Conservation (phyloP, 371 early-diverging fungal genomes). For the Apophysomyces trapeziformis region DNA sequence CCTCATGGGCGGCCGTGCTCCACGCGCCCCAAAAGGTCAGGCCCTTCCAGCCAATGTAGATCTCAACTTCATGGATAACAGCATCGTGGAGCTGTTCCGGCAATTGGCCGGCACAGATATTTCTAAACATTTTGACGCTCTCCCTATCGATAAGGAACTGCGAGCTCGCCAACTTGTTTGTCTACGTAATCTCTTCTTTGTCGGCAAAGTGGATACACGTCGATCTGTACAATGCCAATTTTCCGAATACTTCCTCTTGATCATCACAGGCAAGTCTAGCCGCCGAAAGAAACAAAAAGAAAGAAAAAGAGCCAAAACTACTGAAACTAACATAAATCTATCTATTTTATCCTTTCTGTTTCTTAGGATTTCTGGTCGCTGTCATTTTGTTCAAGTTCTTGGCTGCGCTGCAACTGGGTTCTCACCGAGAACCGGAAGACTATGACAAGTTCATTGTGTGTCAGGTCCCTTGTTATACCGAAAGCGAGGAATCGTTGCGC, state of each 20-base stretch:
- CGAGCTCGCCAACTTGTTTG: conserved; percentile 60
- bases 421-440: conserved; percentile 81
- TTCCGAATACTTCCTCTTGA: conserved; percentile 83
- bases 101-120: conserved; percentile 71
- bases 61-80: conserved; percentile 58
- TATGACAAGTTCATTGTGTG: conserved; percentile 91
- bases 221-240: conserved; percentile 78
- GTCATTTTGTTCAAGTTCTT: conserved; percentile 92
- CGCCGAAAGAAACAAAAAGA: too few relatives aligned
- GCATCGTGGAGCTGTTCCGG: conserved; percentile 66
- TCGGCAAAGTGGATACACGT: conserved; percentile 85
- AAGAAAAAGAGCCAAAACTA: too few relatives aligned
- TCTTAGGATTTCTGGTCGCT: conserved; percentile 66
- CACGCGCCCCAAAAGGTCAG: conserved; percentile 45
- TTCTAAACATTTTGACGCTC: conserved; percentile 63
- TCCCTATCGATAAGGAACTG: conserved; percentile 39
- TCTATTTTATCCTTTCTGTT: too few relatives aligned
- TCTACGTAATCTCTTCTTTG: conserved; percentile 80
- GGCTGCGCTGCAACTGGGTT: conserved; percentile 88
- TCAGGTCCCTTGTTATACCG: conserved; percentile 96
- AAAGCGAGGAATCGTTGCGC: conserved; percentile 91
- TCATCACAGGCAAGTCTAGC: conserved; percentile 47
- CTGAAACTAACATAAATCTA: too few relatives aligned
- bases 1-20: conserved; percentile 45
- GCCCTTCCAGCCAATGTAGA: conserved; percentile 56